phyloP scores from a whole-genome alignment of 2,329 filamentous ascomycete species.

The Fusarium sp. region DNA sequence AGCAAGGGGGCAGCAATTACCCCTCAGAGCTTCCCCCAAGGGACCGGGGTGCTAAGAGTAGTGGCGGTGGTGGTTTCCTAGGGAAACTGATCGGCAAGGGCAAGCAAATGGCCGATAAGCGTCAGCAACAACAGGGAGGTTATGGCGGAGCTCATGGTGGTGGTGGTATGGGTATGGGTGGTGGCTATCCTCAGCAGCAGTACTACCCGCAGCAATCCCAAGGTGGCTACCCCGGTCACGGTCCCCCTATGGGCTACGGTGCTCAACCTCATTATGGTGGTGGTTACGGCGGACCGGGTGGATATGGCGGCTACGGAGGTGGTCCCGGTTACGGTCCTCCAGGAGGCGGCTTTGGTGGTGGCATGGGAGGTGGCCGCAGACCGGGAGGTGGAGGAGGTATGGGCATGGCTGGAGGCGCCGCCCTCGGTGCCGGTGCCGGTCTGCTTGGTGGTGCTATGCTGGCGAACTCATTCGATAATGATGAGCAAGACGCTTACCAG shows the following conservation, averaged over 20 bases:
- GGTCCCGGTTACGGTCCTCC: slow-evolving; percentile 44
- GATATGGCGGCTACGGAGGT: slow-evolving; percentile 47
- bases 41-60: slow-evolving; percentile 50
- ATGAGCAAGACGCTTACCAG: slow-evolving; percentile 67
- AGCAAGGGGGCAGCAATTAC: slow-evolving; percentile 44
- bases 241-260: slow-evolving; percentile 45
- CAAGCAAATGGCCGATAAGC: slow-evolving; percentile 51
- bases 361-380: slow-evolving; percentile 49
- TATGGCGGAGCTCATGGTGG: slow-evolving; percentile 32
- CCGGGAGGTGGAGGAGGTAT: slow-evolving; percentile 59
- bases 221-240: slow-evolving; percentile 40
- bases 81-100: slow-evolving; percentile 65
- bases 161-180: slow-evolving; percentile 27
- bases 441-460: slow-evolving; percentile 81
- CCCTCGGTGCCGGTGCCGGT: slow-evolving; percentile 83
- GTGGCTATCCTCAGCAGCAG: slow-evolving; percentile 48
- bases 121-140: slow-evolving; percentile 31
- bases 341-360: slow-evolving; percentile 45
- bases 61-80: slow-evolving; percentile 59
- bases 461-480: slow-evolving; percentile 73
- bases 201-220: slow-evolving; percentile 43
- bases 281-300: slow-evolving; percentile 30
- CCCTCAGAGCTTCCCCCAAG: slow-evolving; percentile 58
- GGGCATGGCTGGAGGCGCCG: slow-evolving; percentile 78
- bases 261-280: slow-evolving; percentile 42